Conservation (phyloP, 2,329 filamentous ascomycete genomes). For the Tricladium varicosporioides region DNA sequence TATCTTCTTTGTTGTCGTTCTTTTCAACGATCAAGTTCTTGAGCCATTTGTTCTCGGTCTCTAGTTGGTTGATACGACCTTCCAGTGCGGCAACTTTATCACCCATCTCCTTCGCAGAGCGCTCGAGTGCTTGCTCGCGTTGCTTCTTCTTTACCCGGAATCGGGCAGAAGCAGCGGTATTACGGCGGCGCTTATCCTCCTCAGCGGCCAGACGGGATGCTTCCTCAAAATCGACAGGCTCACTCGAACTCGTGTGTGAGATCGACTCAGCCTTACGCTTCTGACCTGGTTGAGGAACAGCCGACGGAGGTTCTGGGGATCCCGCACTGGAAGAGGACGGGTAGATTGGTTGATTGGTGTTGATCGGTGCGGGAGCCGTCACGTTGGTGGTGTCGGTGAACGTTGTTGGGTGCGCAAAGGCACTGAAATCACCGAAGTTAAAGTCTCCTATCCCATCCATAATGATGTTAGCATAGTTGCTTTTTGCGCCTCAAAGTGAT, state of each 20-base stretch:
- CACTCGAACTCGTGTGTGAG: constrained; percentile 30
- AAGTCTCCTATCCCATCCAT: constrained; percentile 32
- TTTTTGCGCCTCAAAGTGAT: constrained; percentile 7
- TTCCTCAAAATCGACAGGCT: constrained; percentile 61
- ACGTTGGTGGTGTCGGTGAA: constrained; percentile 9
- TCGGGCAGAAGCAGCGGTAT: constrained; percentile 83
- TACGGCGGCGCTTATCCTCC: constrained; percentile 85
- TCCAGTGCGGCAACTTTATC: constrained; percentile 76
- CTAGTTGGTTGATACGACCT: constrained; percentile 70
- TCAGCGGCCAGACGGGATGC: constrained; percentile 72
- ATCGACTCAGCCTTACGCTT: constrained; percentile 33
- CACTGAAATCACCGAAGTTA: constrained; percentile 32
- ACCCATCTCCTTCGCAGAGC: constrained; percentile 76
- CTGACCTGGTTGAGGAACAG: constrained; percentile 26
- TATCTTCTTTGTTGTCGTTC: constrained; percentile 53
- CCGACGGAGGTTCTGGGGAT: constrained; percentile 26
- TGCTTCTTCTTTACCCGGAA: constrained; percentile 97
- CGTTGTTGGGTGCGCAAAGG: constrained; percentile 14
- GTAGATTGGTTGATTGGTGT: constrained; percentile 18
- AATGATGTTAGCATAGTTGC: constrained; percentile 30
- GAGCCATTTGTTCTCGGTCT: constrained; percentile 80
- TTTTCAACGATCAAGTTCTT: constrained; percentile 81
- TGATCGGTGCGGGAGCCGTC: constrained; percentile 18
- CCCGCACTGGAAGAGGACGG: constrained; percentile 18
- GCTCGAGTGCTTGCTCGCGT: constrained; percentile 81